Percentiles rank a stretch among this genome's conserved stretches.
These are phyloP conservation scores for Zanthoxylum bungeanum DNA, from an alignment of 345 rosid species.

Conservation along the genomic window DNA sequence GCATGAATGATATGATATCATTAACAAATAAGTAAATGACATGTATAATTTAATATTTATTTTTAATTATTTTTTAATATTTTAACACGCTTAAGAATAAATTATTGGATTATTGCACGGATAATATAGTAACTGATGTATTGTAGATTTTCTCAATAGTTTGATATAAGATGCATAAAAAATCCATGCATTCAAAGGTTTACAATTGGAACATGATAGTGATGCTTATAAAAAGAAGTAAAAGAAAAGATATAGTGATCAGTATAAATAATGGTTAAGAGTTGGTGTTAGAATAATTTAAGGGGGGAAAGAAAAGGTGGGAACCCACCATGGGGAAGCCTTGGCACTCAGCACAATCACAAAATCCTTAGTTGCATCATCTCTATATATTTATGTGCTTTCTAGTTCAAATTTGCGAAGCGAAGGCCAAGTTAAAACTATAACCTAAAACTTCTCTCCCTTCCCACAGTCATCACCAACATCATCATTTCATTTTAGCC, in stretches of 20 bases:
- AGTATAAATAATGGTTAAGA: constrained; percentile 18
- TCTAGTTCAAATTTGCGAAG: constrained; percentile 50
- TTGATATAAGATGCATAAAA: constrained; percentile 14
- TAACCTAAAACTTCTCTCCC: constrained; percentile 25
- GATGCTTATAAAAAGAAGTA: constrained; percentile 10
- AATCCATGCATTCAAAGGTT: constrained; percentile 7
- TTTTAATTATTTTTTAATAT: too few relatives aligned
- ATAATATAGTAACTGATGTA: too few relatives aligned
- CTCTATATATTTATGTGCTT: constrained; percentile 51
- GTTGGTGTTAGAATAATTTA: constrained; percentile 35
- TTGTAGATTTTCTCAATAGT: too few relatives aligned
- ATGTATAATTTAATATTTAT: too few relatives aligned
- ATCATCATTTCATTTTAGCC: constrained; percentile 15
- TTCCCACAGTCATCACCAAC: constrained; percentile 10
- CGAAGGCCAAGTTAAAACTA: constrained; percentile 35
- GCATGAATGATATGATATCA: too few relatives aligned
- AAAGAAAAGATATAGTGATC: constrained; percentile 11
- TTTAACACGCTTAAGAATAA: too few relatives aligned
- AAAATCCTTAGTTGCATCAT: constrained; percentile 17
- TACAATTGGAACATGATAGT: background rate
- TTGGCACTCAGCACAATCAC: constrained; percentile 17
- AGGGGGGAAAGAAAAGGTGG: constrained; percentile 27
- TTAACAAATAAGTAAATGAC: too few relatives aligned
- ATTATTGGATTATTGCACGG: too few relatives aligned
- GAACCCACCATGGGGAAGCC: constrained; percentile 35